A percentile compares a stretch with the other conserved stretches of the same genome.
These are phyloP conservation scores for Bipolaris oryzae DNA, from an alignment of 2,329 filamentous ascomycete genomes.

Conservation along the genomic window DNA sequence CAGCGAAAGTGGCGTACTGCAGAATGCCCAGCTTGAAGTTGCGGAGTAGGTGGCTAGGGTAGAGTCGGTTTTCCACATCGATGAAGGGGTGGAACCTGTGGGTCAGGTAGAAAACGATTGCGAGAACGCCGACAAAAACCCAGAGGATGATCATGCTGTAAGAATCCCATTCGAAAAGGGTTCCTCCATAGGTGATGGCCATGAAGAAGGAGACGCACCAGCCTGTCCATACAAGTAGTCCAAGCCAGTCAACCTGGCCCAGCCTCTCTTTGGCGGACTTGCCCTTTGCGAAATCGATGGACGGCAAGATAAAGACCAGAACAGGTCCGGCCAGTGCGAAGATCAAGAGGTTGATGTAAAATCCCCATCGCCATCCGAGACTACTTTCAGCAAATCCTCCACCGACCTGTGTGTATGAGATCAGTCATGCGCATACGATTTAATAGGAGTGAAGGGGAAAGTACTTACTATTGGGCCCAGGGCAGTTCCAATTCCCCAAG, in stretches of 20 bases:
- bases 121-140: constrained; percentile 52
- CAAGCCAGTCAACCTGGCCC: constrained; percentile 37
- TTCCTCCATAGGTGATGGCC: constrained; percentile 59
- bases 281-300: constrained; percentile 1
- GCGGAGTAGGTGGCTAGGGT: constrained; percentile 56
- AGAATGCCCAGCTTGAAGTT: constrained; percentile 1
- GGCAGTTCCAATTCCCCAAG: constrained; percentile 1
- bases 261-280: not conserved
- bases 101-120: constrained; percentile 53
- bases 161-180: constrained; percentile 55
- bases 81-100: constrained; percentile 56
- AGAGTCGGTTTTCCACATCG: constrained; percentile 51
- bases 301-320: constrained; percentile 10
- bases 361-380: constrained; percentile 21
- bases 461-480: not conserved
- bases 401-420: not conserved
- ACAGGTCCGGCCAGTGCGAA: constrained; percentile 44
- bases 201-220: constrained; percentile 46
- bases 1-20: not conserved
- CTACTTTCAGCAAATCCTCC: constrained; percentile 1
- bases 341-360: constrained; percentile 35
- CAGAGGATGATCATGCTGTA: constrained; percentile 55
- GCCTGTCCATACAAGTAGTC: constrained; percentile 53
- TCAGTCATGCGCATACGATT: not conserved
- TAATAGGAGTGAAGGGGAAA: not conserved